A percentile compares a stretch with the other conserved stretches of the same genome.
Evolutionary conservation across 2,329 filamentous ascomycete species (phyloP).

Genomic region (Coniochaeta hoffmannii): DNA sequence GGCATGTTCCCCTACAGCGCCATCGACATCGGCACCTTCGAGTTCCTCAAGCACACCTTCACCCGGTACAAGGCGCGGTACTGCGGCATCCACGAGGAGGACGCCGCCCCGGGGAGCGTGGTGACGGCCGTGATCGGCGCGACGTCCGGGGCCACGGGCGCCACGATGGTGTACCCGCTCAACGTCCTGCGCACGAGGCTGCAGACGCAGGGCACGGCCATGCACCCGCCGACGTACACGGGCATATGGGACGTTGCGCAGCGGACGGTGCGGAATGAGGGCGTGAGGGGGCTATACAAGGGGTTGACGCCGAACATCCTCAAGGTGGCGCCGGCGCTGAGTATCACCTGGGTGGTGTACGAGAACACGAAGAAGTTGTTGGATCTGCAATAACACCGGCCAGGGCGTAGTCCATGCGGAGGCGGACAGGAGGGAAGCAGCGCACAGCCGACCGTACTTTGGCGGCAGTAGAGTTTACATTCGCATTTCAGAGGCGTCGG

Average conservation of each 20-base stretch:
- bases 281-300: conserved; percentile 82
- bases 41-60: conserved; percentile 76
- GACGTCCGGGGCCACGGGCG: conserved; percentile 83
- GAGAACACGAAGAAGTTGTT: conserved; percentile 79
- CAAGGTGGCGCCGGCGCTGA: conserved; percentile 92
- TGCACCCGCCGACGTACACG: conserved; percentile 84
- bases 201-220: conserved; percentile 89
- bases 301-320: conserved; percentile 90
- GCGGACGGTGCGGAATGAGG: conserved; percentile 78
- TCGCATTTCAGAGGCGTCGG: not conserved
- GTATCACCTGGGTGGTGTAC: conserved; percentile 91
- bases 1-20: conserved; percentile 98
- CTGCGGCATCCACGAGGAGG: conserved; percentile 70
- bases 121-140: conserved; percentile 84
- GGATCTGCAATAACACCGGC: conserved; percentile 32
- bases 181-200: conserved; percentile 88
- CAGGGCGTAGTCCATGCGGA: not conserved
- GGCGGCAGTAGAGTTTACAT: not conserved
- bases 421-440: not conserved
- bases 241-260: conserved; percentile 84
- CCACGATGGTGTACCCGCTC: conserved; percentile 88
- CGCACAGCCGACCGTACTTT: not conserved
- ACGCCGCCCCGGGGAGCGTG: conserved; percentile 73
- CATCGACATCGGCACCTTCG: conserved; percentile 93
- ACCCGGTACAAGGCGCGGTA: conserved; percentile 62